phyloP scores from a whole-genome alignment of 176 grass and related monocot genomes.

The Puya raimondii region DNA sequence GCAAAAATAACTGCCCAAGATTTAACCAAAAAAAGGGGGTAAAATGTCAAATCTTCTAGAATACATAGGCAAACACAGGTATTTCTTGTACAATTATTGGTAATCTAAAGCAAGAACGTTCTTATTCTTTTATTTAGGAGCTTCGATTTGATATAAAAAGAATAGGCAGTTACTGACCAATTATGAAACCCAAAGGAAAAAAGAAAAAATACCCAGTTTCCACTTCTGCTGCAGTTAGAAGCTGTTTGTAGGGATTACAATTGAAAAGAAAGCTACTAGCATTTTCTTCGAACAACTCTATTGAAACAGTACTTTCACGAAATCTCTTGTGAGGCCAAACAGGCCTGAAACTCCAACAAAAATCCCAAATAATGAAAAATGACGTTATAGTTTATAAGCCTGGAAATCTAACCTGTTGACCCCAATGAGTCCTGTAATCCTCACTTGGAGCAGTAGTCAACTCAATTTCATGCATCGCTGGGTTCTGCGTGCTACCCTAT shows the following conservation, averaged over 20 bases:
- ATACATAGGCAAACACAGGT: not conserved
- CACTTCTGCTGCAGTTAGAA: no score
- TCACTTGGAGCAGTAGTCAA: constrained; percentile 76
- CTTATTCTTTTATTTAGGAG: no score
- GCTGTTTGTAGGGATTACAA: no score
- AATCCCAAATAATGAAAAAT: not conserved
- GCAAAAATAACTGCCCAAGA: constrained; percentile 64
- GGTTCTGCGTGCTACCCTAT: constrained; percentile 61
- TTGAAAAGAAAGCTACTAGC: no score
- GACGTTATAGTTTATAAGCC: not conserved
- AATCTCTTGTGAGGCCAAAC: not conserved
- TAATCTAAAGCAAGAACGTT: not conserved
- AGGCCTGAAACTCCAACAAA: not conserved
- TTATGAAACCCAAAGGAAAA: no score
- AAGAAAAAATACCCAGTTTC: no score
- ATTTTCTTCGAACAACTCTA: no score
- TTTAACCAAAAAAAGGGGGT: not conserved
- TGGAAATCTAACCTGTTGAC: constrained; percentile 69
- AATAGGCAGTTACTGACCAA: no score
- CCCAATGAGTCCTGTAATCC: constrained; percentile 77
- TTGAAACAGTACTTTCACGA: no score
- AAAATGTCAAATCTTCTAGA: not conserved
- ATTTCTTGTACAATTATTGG: not conserved
- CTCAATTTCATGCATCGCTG: constrained; percentile 57
- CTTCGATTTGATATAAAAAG: no score